Conservation (phyloP, 106 monocot genomes). For the Phalaenopsis equestris region DNA sequence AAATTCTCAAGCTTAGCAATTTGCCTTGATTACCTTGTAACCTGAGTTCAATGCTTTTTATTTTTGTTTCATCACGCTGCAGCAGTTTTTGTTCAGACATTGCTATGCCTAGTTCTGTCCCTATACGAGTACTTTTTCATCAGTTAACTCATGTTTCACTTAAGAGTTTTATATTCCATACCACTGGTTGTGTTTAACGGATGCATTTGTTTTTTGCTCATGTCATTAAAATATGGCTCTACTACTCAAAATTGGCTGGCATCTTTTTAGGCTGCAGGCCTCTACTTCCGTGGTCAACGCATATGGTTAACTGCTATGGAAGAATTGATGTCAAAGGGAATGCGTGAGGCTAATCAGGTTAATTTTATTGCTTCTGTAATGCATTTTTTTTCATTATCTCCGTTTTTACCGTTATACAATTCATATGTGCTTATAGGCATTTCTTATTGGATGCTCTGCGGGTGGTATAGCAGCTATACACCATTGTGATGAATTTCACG, state of each 20-base stretch:
- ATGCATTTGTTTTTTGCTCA: neutral
- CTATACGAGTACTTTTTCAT: too few relatives aligned
- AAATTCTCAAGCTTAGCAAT: too few relatives aligned
- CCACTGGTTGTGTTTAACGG: neutral
- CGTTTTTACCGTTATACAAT: neutral
- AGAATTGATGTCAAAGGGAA: constrained; percentile 60
- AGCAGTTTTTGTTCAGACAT: too few relatives aligned
- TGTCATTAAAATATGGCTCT: neutral
- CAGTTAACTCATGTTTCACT: neutral
- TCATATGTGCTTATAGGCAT: constrained; percentile 30
- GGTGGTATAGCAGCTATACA: constrained; percentile 72
- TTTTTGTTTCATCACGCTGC: too few relatives aligned
- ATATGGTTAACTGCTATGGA: constrained; percentile 70
- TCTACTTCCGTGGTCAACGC: constrained; percentile 67
- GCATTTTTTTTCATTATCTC: neutral
- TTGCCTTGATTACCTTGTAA: too few relatives aligned
- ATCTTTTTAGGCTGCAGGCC: constrained; percentile 18
- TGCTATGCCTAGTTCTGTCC: too few relatives aligned
- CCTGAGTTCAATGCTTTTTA: too few relatives aligned
- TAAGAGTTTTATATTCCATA: neutral
- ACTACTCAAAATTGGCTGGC: neutral
- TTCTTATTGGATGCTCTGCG: constrained; percentile 93
- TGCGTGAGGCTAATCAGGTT: constrained; percentile 49
- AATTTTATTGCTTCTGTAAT: constrained; percentile 1
- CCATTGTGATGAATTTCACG: constrained; percentile 75